phyloP scores from a whole-genome alignment of 2,329 filamentous ascomycete species.

The Aspergillus caelatus region DNA sequence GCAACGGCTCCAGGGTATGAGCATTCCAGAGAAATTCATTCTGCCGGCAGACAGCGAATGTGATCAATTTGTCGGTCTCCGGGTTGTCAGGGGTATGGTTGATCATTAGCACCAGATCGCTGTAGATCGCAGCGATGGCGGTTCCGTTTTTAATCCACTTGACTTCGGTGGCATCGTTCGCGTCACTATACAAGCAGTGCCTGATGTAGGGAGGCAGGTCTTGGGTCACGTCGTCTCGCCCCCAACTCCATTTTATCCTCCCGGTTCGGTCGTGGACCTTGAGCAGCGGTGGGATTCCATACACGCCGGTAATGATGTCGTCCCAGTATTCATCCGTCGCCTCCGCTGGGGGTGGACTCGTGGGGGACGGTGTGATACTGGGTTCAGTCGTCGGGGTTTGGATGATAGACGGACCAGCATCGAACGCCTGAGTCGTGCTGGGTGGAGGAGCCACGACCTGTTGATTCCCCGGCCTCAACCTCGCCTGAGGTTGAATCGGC shows the following conservation, averaged over 20 bases:
- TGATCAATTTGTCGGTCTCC: slow-evolving; percentile 26
- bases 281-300: slow-evolving; percentile 20
- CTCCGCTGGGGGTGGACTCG: not conserved
- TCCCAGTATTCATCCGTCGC: slow-evolving; percentile 15
- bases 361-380: not conserved
- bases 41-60: slow-evolving; percentile 26
- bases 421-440: not conserved
- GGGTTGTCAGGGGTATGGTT: slow-evolving; percentile 28
- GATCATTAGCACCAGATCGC: slow-evolving; percentile 24
- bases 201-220: slow-evolving; percentile 17
- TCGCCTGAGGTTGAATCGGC: slow-evolving; percentile 24
- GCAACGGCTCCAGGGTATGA: slow-evolving; percentile 25
- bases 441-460: not conserved
- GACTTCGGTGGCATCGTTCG: slow-evolving; percentile 30
- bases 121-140: slow-evolving; percentile 26
- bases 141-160: slow-evolving; percentile 28
- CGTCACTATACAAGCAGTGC: slow-evolving; percentile 21
- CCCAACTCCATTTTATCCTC: slow-evolving; percentile 22
- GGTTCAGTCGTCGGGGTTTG: not conserved
- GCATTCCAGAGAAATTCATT: slow-evolving; percentile 26
- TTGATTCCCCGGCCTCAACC: slow-evolving; percentile 20
- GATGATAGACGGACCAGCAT: not conserved
- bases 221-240: slow-evolving; percentile 25
- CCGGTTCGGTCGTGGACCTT: slow-evolving; percentile 26
- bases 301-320: slow-evolving; percentile 24